These are phyloP conservation scores for Hypocreales sp. DNA, from an alignment of 2,329 filamentous ascomycete species.

Conservation along the genomic window DNA sequence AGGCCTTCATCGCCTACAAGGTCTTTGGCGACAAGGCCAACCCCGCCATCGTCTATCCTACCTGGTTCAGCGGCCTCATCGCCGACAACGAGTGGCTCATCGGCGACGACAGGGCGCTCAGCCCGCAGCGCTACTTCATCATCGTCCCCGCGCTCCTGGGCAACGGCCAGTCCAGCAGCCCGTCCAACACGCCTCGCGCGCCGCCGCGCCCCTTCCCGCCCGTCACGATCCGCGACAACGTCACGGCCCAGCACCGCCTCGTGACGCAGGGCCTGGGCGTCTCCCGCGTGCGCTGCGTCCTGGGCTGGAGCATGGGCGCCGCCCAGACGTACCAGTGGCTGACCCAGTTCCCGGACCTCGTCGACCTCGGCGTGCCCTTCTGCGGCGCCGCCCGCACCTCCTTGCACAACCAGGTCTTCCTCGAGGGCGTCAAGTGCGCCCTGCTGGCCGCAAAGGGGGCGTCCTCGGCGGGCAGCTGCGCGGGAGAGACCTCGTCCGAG, in stretches of 20 bases:
- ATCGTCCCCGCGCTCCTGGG: slow-evolving; percentile 35
- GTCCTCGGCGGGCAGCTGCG: slow-evolving; percentile 33
- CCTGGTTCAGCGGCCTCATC: slow-evolving; percentile 52
- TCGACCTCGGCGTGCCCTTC: slow-evolving; percentile 28
- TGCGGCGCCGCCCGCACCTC: slow-evolving; percentile 34
- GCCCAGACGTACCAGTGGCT: slow-evolving; percentile 37
- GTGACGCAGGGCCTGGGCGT: slow-evolving; percentile 26
- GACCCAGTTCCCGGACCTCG: slow-evolving; percentile 31
- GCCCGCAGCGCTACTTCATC: slow-evolving; percentile 35
- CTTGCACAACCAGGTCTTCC: slow-evolving; percentile 36
- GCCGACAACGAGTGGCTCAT: slow-evolving; percentile 63
- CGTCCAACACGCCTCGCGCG: slow-evolving; percentile 29
- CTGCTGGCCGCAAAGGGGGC: slow-evolving; percentile 22
- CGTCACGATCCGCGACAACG: slow-evolving; percentile 32
- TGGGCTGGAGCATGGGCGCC: slow-evolving; percentile 43
- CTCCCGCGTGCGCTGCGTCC: slow-evolving; percentile 24
- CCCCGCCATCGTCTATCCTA: slow-evolving; percentile 60
- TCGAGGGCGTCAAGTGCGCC: slow-evolving; percentile 35
- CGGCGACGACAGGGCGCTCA: slow-evolving; percentile 47
- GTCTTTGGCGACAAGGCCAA: slow-evolving; percentile 48
- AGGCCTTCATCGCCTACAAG: slow-evolving; percentile 62
- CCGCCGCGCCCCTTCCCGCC: slow-evolving; percentile 21
- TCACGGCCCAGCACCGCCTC: slow-evolving; percentile 29
- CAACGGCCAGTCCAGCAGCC: slow-evolving; percentile 37
- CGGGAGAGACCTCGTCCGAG: slow-evolving; percentile 10